Evolutionary conservation across 352 stramenopile species (phyloP).

Genomic region (Peronospora farinosa): DNA sequence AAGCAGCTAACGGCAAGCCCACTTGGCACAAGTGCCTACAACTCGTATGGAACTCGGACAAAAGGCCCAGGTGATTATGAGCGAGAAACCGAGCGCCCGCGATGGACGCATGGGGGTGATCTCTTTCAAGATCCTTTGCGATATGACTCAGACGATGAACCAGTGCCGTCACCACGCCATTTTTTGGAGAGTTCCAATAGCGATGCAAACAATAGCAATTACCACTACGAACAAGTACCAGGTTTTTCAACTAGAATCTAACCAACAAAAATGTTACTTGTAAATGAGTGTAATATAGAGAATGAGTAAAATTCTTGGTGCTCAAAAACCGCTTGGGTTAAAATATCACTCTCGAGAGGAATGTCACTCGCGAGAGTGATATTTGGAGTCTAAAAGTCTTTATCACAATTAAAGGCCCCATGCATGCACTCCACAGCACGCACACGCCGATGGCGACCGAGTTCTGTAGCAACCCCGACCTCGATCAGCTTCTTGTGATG

Average conservation of each 20-base stretch:
- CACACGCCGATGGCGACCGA: no score
- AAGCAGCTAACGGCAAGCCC: constrained; percentile 64
- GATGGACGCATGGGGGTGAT: constrained; percentile 76
- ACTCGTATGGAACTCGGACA: constrained; percentile 35
- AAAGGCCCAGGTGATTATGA: constrained; percentile 16
- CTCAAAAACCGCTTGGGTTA: no score
- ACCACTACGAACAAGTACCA: constrained; percentile 30
- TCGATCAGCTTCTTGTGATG: no score
- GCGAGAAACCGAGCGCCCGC: constrained; percentile 35
- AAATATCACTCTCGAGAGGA: no score
- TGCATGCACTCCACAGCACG: no score
- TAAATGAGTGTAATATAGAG: not conserved
- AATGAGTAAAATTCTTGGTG: no score
- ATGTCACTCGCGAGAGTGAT: no score
- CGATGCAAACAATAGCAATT: constrained; percentile 43
- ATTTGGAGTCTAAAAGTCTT: no score
- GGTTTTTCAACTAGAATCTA: constrained; percentile 16
- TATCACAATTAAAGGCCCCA: no score
- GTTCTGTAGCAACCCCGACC: no score
- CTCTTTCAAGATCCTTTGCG: constrained; percentile 77
- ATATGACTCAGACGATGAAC: constrained; percentile 80
- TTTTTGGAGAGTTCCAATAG: constrained; percentile 66
- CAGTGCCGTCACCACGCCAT: constrained; percentile 47
- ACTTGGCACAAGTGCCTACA: constrained; percentile 48
- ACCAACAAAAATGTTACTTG: constrained; percentile 7